phyloP scores from a whole-genome alignment of 2,329 filamentous ascomycete genomes.

The Pochonia chlamydosporia region DNA sequence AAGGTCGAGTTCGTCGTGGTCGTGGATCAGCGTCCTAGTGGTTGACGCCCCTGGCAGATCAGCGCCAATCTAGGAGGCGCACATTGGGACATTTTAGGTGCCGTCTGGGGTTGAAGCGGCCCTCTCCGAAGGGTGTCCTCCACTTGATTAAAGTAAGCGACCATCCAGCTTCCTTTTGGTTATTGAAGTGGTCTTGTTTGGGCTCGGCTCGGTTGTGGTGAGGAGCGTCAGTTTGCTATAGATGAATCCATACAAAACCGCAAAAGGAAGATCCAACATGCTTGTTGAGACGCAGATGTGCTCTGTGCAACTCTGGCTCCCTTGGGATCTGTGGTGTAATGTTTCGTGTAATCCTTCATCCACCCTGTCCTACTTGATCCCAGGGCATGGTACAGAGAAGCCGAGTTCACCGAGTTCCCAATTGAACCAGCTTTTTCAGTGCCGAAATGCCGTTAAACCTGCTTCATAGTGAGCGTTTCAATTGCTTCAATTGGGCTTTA shows the following conservation, averaged over 20 bases:
- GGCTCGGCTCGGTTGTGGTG: too few species aligned
- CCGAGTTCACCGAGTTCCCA: not conserved
- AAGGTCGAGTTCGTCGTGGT: slow-evolving; percentile 2
- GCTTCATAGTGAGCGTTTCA: too few species aligned
- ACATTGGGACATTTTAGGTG: too few species aligned
- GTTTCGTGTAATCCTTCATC: too few species aligned
- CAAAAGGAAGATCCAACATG: not conserved
- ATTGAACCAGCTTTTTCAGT: too few species aligned
- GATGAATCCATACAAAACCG: too few species aligned
- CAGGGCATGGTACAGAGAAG: not conserved
- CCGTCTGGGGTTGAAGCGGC: not conserved
- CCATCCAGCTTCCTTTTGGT: too few species aligned
- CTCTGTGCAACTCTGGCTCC: not conserved
- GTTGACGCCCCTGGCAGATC: slow-evolving; percentile 1
- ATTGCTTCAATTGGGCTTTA: not conserved
- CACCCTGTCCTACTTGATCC: too few species aligned
- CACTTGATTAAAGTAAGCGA: not conserved
- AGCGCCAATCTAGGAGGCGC: not conserved
- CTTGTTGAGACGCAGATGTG: not conserved
- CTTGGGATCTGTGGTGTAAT: not conserved
- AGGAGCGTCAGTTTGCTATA: too few species aligned
- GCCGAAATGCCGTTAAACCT: not conserved
- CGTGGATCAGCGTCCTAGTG: slow-evolving; percentile 4
- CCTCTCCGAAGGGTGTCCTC: not conserved
- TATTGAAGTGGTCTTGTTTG: too few species aligned